phyloP scores from a whole-genome alignment of 352 stramenopile genomes.

The Pythium sukuiense region DNA sequence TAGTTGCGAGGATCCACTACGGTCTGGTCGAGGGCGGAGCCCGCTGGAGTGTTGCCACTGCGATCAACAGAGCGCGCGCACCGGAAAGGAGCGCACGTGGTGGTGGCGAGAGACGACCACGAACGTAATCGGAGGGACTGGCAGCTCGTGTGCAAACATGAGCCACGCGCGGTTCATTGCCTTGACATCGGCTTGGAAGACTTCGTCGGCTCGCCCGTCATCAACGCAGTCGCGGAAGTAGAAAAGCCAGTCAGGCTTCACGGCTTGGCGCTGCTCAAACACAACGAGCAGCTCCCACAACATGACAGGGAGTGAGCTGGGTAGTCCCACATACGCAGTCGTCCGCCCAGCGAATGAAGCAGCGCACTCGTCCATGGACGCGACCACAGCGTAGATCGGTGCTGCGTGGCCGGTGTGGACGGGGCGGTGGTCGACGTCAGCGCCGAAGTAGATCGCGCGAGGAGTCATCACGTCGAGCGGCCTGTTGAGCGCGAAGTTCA shows the following conservation, averaged over 20 bases:
- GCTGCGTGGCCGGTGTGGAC: constrained; percentile 54
- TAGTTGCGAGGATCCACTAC: constrained; percentile 9
- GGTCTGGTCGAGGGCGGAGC: constrained; percentile 9
- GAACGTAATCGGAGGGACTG: constrained; percentile 11
- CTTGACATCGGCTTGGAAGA: constrained; percentile 16
- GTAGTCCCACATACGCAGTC: constrained; percentile 32
- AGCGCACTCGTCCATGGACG: constrained; percentile 68
- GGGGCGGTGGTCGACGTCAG: constrained; percentile 58
- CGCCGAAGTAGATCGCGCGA: constrained; percentile 80
- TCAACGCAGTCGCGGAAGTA: constrained; percentile 20
- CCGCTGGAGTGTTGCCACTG: constrained; percentile 14
- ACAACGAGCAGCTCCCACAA: constrained; percentile 18
- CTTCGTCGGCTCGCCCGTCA: constrained; percentile 9
- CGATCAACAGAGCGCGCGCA: not conserved
- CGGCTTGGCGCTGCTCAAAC: constrained; percentile 8
- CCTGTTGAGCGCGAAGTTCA: constrained; percentile 60
- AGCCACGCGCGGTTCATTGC: constrained; percentile 11
- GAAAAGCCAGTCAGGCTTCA: constrained; percentile 9
- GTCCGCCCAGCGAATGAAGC: constrained; percentile 67
- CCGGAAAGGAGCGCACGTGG: constrained; percentile 13
- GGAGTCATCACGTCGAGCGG: constrained; percentile 43
- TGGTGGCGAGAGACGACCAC: constrained; percentile 13
- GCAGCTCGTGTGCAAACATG: not conserved
- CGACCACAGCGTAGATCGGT: constrained; percentile 78
- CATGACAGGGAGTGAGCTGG: constrained; percentile 1